Evolutionary conservation across 768 basidiomycete genomes (phyloP).

Genomic region (Pulveroboletus sp.): DNA sequence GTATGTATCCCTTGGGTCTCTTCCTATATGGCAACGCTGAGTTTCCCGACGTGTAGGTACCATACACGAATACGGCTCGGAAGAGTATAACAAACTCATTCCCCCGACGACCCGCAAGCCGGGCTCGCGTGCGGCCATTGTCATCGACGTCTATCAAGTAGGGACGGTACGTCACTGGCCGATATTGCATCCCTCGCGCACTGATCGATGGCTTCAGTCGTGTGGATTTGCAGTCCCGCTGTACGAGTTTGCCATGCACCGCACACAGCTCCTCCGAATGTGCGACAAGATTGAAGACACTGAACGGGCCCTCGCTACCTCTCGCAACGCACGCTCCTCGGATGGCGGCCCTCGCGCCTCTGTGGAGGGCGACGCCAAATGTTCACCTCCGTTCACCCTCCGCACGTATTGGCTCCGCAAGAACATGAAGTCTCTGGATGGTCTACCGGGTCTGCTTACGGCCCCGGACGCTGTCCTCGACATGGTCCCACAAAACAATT

Average conservation of each 20-base stretch:
- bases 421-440: conserved; percentile 57
- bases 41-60: conserved; percentile 38
- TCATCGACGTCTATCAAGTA: conserved; percentile 61
- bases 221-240: conserved; percentile 67
- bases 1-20: conserved; percentile 29
- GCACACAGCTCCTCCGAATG: conserved; percentile 47
- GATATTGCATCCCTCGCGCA: too few species aligned
- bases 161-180: conserved; percentile 34
- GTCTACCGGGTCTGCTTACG: conserved; percentile 47
- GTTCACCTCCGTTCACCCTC: conserved; percentile 37
- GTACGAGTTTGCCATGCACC: conserved; percentile 57
- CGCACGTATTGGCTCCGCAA: conserved; percentile 49
- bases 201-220: conserved; percentile 40
- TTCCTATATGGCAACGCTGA: background rate
- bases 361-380: background rate
- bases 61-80: conserved; percentile 60
- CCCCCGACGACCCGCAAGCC: conserved; percentile 45
- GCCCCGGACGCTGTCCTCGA: conserved; percentile 20
- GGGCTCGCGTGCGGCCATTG: conserved; percentile 60
- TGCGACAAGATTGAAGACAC: conserved; percentile 38
- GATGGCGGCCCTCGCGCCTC: too few species aligned
- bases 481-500: conserved; percentile 10
- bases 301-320: conserved; percentile 31
- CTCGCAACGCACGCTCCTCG: background rate
- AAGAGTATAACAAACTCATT: conserved; percentile 55